Evolutionary conservation across 2,329 filamentous ascomycete genomes (phyloP), one percentile per base, ranked within the genome.

Genomic region (Pestalotiopsis sp.): DNA sequence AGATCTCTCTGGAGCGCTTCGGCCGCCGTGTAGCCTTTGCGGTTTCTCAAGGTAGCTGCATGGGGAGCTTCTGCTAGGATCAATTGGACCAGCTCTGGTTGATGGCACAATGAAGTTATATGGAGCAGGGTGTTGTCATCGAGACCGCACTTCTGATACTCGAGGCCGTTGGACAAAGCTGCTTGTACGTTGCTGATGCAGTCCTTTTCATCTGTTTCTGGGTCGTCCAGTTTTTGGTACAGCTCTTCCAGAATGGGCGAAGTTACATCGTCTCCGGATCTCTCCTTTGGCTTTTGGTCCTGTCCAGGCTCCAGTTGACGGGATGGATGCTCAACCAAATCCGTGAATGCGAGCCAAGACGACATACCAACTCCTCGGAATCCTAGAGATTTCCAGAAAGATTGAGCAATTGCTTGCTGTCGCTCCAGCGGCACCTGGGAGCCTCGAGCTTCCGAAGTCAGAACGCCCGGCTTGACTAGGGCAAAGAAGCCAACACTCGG

Each of bases 291-390:
- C 20, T 58, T 2, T 27, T 58, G 25, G 52, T 58, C 25, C 20
- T 58, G 52, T 14, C 20, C 52, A 58, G 20, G 4, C 52, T 27
- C 20, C 63, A 79, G 63, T 4, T 65, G 59, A 49, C 69, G 73
- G n/a, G 75, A 71, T 59, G 72, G 69, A 68, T 79, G 78, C 31
- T 63, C 64, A 23, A 69, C 56, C 52, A 77, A 69, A 17, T 70
- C 66, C 56, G 77, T 71, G 58, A 77, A 72, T 45, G 75, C 77
- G 52, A 79, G 78, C 69, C 72, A 79, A n/a, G 49, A 57, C 2
- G 78, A 78, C 27, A 72, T 74, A 11, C 78, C 79, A 59, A 81
- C 73, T 59, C 77, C 72, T 64, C 77, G 75, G 69, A 78, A 80
- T 9, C 78, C 78, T 41, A 79, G 49, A 17, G 75, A 71, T 27